phyloP scores from a whole-genome alignment of 2,329 filamentous ascomycete genomes.

The Venturia oleaginea region DNA sequence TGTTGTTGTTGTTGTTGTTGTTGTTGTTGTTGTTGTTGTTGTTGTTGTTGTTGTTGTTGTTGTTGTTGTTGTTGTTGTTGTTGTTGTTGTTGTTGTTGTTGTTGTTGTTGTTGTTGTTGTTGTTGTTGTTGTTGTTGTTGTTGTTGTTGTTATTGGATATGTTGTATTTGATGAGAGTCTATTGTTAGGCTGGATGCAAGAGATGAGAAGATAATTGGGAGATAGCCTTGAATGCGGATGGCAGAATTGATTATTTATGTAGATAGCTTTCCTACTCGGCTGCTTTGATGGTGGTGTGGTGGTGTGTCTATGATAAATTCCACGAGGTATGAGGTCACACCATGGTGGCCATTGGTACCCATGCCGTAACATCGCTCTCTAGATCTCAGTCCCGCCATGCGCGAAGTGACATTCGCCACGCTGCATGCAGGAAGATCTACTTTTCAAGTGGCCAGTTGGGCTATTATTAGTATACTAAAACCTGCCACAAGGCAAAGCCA shows the following conservation, averaged over 20 bases:
- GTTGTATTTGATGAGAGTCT: background rate
- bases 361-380: background rate
- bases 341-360: background rate
- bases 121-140: no score
- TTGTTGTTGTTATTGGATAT: background rate
- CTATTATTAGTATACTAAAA: background rate
- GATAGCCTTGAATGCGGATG: background rate
- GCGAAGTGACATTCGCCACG: background rate
- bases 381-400: background rate
- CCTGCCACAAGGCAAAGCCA: background rate
- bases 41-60: background rate
- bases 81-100: background rate
- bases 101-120: background rate
- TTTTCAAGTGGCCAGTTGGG: background rate
- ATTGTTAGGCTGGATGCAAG: background rate
- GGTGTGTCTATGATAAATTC: background rate
- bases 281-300: background rate
- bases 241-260: background rate
- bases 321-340: constrained; percentile 3
- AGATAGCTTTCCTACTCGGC: background rate
- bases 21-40: background rate
- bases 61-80: background rate
- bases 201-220: background rate
- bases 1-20: background rate
- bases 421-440: background rate